A percentile compares a stretch with the other conserved stretches of the same genome.
phyloP scores from a whole-genome alignment of 768 basidiomycete genomes.

The Amanita subjunquillea region DNA sequence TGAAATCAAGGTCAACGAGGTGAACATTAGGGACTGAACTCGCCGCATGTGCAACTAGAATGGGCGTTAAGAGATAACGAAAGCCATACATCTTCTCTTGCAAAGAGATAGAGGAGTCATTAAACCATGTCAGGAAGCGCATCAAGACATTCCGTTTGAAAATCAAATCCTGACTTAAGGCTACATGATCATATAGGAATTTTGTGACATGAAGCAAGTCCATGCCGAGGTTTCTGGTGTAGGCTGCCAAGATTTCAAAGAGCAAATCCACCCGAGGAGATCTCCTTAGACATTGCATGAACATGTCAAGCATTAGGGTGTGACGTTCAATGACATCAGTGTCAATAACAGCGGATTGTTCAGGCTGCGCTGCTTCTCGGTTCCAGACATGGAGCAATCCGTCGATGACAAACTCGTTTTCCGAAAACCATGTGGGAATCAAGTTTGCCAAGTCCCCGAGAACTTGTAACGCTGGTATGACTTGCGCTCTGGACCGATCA shows the following conservation, averaged over 20 bases:
- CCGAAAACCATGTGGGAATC: conserved; percentile 61
- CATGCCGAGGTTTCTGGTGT: conserved; percentile 69
- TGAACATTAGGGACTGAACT: conserved; percentile 40
- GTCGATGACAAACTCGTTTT: conserved; percentile 58
- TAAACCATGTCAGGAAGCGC: conserved; percentile 83
- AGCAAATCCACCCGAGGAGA: conserved; percentile 79
- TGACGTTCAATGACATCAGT: conserved; percentile 50
- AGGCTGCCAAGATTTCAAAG: conserved; percentile 79
- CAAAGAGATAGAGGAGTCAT: conserved; percentile 50
- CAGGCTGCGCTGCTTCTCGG: conserved; percentile 33
- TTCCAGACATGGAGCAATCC: conserved; percentile 70
- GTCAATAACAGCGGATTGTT: conserved; percentile 29
- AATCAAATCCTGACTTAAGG: conserved; percentile 52
- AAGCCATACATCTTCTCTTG: conserved; percentile 71
- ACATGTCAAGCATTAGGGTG: conserved; percentile 62
- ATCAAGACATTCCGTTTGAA: conserved; percentile 77
- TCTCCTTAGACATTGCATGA: conserved; percentile 59
- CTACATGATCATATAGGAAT: conserved; percentile 83
- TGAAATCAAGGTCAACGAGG: conserved; percentile 62
- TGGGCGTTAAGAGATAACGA: conserved; percentile 82
- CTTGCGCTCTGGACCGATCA: conserved; percentile 40
- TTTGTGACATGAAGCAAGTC: conserved; percentile 71
- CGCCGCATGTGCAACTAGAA: conserved; percentile 66
- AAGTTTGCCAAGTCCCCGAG: conserved; percentile 66
- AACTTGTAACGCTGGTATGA: conserved; percentile 65